phyloP scores from a whole-genome alignment of 164 flowering plant species.

The Stephania cephalantha region DNA sequence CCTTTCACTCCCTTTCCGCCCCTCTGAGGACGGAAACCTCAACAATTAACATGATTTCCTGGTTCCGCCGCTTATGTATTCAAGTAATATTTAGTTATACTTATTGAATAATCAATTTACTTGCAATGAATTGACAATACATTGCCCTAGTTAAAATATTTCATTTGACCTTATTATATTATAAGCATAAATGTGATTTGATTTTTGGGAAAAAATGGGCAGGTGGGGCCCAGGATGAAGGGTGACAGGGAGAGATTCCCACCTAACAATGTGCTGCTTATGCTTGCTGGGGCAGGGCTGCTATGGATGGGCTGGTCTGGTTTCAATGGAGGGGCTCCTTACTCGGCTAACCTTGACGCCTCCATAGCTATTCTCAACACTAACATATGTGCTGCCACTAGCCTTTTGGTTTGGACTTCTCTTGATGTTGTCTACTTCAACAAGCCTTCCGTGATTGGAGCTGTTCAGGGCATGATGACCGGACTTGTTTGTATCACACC shows the following conservation, averaged over 20 bases:
- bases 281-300: slow-evolving; percentile 58
- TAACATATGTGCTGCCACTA: slow-evolving; percentile 49
- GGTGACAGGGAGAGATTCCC: slow-evolving; percentile 54
- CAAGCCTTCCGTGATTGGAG: slow-evolving; percentile 59
- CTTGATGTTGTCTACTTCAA: slow-evolving; percentile 53
- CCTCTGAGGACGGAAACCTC: too few relatives aligned
- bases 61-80: too few relatives aligned
- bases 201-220: not conserved
- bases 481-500: slow-evolving; percentile 66
- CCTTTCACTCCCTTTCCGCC: too few relatives aligned
- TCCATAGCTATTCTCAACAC: slow-evolving; percentile 51
- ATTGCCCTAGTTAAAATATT: too few relatives aligned
- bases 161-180: too few relatives aligned
- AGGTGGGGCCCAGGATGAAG: slow-evolving; percentile 64
- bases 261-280: slow-evolving; percentile 50
- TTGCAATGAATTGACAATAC: too few relatives aligned
- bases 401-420: slow-evolving; percentile 54
- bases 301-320: slow-evolving; percentile 77
- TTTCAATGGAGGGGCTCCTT: slow-evolving; percentile 61
- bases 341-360: slow-evolving; percentile 41
- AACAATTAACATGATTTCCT: too few relatives aligned
- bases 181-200: too few relatives aligned
- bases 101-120: too few relatives aligned
- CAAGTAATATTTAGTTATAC: too few relatives aligned
- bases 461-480: slow-evolving; percentile 62